Conservation (phyloP, 305 asterid species). For the Solanum hybrid region DNA sequence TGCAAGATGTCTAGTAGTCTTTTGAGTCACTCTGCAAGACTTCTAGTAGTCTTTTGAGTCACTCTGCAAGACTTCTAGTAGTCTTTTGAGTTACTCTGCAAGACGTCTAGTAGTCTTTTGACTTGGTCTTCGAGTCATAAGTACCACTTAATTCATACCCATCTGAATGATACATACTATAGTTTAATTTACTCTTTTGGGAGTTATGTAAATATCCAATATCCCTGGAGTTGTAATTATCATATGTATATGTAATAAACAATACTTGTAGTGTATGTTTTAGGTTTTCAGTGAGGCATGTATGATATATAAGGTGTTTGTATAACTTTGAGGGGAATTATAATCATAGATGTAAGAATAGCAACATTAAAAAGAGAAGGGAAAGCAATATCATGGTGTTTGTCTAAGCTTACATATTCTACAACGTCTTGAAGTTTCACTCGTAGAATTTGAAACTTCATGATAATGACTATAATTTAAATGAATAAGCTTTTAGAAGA, state of each 20-base stretch:
- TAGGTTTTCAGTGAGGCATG: background rate
- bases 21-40: background rate
- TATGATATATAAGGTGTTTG: background rate
- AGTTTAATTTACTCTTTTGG: background rate
- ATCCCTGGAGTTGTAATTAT: background rate
- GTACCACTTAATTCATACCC: background rate
- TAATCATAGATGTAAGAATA: background rate
- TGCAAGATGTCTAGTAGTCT: background rate
- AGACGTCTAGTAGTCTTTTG: background rate
- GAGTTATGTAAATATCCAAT: background rate
- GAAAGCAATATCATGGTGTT: background rate
- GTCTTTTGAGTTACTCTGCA: background rate
- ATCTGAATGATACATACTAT: background rate
- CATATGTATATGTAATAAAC: background rate
- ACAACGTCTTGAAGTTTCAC: background rate
- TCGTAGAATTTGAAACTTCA: background rate
- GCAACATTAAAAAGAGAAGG: background rate
- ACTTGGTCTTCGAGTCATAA: background rate
- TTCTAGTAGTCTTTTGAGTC: background rate
- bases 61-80: background rate
- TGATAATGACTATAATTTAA: background rate
- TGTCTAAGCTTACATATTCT: background rate
- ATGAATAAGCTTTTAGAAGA: background rate
- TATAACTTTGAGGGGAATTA: background rate
- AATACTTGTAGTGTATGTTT: background rate